Base-by-base conservation (phyloP, 805 yeast genomes). In the Ogataea methanolica region DNA sequence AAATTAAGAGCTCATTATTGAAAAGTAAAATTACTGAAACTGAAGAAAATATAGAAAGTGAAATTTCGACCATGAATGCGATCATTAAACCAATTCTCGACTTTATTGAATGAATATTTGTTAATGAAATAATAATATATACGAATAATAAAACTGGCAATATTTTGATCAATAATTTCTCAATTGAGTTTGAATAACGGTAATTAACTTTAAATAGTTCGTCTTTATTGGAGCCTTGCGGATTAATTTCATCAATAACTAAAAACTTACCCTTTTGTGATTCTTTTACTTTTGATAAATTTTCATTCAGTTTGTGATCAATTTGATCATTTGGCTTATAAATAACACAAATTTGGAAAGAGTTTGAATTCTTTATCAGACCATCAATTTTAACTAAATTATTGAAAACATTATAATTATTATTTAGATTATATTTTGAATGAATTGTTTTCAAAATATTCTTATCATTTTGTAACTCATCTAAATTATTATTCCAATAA, bases 31-130 rank as follows among this genome's bases (percentile, higher is more conserved):
- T 66, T 3, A 76, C 38, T 0, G 82, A 69, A 0, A 72, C 65
- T 11, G 82, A 66, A 0, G 80, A 66, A 29, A 70, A 58, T 1
- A 72, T 46, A 1, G 82, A 56, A 16, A 78, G 52, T 1, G 51
- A 22, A 29, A 67, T 51, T 54, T 79, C 73, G 4, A 72, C 76
- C 1, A 61, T 17, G 44, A 70, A 73, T 2, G 81, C 80, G 2
- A 70, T 33, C 6, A 74, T 50, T 6, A 79, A 59, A 0, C 83
- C 82, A 1, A 62, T 36, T 54, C 71, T 69, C 5, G 82, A 78
- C 42, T 71, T 72, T 9, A 77, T 73, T 14, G 72, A 59, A 29
- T 69, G 66, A 23, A 75, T 52, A 46, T 72, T 74, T 14, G 67
- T 53, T n/a, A 76, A 51, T 5, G 76, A 67, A 4, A 76, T 49